Evolutionary conservation across 768 basidiomycete genomes (phyloP).

Genomic region (Pholiota molesta): DNA sequence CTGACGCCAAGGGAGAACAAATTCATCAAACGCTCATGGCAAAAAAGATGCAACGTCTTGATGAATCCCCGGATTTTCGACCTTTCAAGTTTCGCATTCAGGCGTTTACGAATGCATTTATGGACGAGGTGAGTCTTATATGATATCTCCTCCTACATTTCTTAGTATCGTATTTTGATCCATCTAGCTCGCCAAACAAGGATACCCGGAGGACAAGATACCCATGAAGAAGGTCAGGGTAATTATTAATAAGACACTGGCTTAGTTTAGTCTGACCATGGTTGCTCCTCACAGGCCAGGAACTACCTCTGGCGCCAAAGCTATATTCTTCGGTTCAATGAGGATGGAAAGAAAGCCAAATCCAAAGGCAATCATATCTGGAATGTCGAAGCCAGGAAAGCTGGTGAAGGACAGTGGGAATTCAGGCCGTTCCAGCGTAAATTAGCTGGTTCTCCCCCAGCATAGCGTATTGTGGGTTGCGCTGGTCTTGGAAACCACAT

Average conservation of each 20-base stretch:
- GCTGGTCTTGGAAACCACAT: slow-evolving; percentile 90
- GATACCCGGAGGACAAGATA: slow-evolving; percentile 92
- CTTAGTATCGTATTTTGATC: neutral
- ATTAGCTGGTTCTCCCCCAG: slow-evolving; percentile 83
- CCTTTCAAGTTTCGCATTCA: slow-evolving; percentile 99
- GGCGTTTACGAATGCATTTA: slow-evolving; percentile 94
- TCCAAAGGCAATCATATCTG: slow-evolving; percentile 99
- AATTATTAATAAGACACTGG: slow-evolving; percentile 8
- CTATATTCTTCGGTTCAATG: slow-evolving; percentile 95
- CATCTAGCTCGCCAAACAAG: slow-evolving; percentile 73
- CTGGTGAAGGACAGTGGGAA: slow-evolving; percentile 74
- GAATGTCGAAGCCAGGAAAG: slow-evolving; percentile 95
- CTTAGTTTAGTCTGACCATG: slow-evolving; percentile 9
- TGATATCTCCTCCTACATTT: slow-evolving; percentile 4
- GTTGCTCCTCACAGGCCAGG: slow-evolving; percentile 59
- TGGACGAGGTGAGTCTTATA: slow-evolving; percentile 72
- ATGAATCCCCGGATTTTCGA: slow-evolving; percentile 95
- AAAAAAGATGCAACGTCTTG: slow-evolving; percentile 97
- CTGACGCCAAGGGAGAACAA: slow-evolving; percentile 92
- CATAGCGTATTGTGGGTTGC: slow-evolving; percentile 79
- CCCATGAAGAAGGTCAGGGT: slow-evolving; percentile 89
- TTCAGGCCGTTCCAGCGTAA: slow-evolving; percentile 89
- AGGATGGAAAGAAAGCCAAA: slow-evolving; percentile 99
- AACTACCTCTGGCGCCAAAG: slow-evolving; percentile 96
- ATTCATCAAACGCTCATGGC: slow-evolving; percentile 99